phyloP scores from a whole-genome alignment of 257 asterid genomes.

The Solanum clarkiae region DNA sequence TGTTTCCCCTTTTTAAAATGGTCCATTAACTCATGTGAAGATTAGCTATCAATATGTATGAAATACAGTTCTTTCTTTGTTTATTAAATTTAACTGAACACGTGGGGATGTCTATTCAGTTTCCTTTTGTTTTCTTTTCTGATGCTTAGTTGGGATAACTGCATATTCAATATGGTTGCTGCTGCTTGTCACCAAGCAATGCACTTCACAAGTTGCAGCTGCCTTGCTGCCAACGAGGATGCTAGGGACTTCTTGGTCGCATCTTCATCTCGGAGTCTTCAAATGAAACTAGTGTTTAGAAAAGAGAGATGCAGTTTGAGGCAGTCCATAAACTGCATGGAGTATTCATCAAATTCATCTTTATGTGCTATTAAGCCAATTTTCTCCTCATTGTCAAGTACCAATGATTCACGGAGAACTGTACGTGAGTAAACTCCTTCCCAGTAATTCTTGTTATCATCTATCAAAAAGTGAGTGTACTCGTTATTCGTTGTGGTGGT shows the following conservation, averaged over 20 bases:
- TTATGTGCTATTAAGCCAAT: conserved; percentile 11
- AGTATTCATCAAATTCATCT: not conserved
- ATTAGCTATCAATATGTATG: not conserved
- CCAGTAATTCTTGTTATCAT: not conserved
- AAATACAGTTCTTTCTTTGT: not conserved
- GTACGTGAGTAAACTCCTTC: conserved; percentile 33
- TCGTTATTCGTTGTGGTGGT: not conserved
- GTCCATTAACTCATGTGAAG: not conserved
- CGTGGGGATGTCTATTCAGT: not conserved
- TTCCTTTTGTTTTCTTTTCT: not conserved
- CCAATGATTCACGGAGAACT: conserved; percentile 3
- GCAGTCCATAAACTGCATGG: not conserved
- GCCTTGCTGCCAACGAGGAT: conserved; percentile 5
- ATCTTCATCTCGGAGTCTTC: conserved; percentile 1
- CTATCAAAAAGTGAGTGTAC: not conserved
- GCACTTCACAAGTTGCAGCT: conserved; percentile 10
- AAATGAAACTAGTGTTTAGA: not conserved
- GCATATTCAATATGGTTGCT: conserved; percentile 21
- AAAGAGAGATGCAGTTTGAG: conserved; percentile 6
- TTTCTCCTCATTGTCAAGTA: conserved; percentile 7
- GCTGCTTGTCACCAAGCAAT: conserved; percentile 15
- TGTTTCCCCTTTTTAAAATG: not conserved
- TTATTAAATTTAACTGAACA: not conserved
- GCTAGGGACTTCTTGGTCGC: not conserved
- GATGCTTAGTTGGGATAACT: not conserved